Evolutionary conservation across 2,329 filamentous ascomycete genomes (phyloP).

Genomic region (Pleoardoris graminearum): DNA sequence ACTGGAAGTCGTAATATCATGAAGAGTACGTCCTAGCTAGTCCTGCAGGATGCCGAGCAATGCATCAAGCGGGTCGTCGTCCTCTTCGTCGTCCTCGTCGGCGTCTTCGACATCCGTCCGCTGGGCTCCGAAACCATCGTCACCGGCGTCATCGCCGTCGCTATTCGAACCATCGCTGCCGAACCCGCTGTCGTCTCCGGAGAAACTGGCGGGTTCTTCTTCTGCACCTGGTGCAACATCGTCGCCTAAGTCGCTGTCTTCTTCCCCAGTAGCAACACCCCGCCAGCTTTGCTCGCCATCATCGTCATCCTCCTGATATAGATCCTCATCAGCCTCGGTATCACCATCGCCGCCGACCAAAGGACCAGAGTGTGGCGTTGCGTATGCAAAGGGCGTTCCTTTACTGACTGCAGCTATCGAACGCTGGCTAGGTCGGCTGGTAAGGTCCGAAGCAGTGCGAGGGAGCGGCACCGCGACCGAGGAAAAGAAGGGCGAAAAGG

Average conservation of each 20-base stretch:
- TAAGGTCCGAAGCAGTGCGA: conserved; percentile 37
- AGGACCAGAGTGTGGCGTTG: conserved; percentile 67
- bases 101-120: not conserved
- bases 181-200: conserved; percentile 42
- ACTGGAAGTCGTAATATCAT: no score
- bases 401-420: conserved; percentile 33
- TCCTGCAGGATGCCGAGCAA: conserved; percentile 4
- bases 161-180: conserved; percentile 25
- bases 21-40: not conserved
- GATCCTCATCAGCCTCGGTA: conserved; percentile 40
- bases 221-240: conserved; percentile 30
- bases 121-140: not conserved
- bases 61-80: conserved; percentile 7
- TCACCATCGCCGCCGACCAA: conserved; percentile 40
- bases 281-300: conserved; percentile 37
- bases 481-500: conserved; percentile 48
- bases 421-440: conserved; percentile 51
- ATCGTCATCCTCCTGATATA: conserved; percentile 35
- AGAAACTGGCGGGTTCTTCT: conserved; percentile 39
- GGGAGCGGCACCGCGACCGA: conserved; percentile 27
- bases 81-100: conserved; percentile 4
- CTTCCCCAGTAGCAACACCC: conserved; percentile 32
- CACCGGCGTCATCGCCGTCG: conserved; percentile 21
- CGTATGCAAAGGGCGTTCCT: conserved; percentile 69
- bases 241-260: conserved; percentile 20